Base-by-base conservation (phyloP, 2,329 filamentous ascomycete genomes). In the Aspergillus novofumigatus region DNA sequence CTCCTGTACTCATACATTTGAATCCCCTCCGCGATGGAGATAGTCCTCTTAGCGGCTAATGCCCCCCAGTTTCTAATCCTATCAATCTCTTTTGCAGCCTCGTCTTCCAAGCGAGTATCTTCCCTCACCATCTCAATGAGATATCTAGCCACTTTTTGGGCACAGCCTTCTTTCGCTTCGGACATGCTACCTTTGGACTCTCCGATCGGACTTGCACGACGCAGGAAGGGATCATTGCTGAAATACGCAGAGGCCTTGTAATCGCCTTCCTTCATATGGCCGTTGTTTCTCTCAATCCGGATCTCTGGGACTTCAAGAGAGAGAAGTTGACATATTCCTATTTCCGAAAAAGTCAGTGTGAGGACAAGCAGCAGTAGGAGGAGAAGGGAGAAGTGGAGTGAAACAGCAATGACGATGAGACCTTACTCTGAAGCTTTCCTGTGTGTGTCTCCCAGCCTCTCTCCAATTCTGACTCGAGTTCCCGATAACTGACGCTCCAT, bases 111-210 rank as follows among this genome's bases (percentile, higher is more conserved):
- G 2, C 35, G 50, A 1, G 58, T 61, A 47, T 75, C 70, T 28
- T 72, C 67, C 35, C 64, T 56, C 1, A 69, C 62, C 55, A 73
- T 65, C 1, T 58, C 42, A 6, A 72, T 61, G 25, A 75, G 52
- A 42, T 67, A 71, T n/a, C 64, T 50, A 8, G 67, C 60, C 10
- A 69, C 59, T n/a, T 65, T 58, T 52, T 58, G 59, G 1, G 68
- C 65, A 21, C 70, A 73, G 0, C 57, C 47, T 48, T 69, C 63
- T 17, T 62, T 35, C 0, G 62, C 68, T 3, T 21, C 38, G 0
- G 42, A 35, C 6, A 55, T 48, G 2, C 59, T 59, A 3, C 55
- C 57, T 8, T 35, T 28, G 9, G 53, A 49, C 3, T 58, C 57
- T 21, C 64, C 62, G 35, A 74, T 62, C 3, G 65, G 59, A n/a